These are phyloP conservation scores for Silene vulgaris DNA, from an alignment of 179 eudicot species.

Conservation along the genomic window DNA sequence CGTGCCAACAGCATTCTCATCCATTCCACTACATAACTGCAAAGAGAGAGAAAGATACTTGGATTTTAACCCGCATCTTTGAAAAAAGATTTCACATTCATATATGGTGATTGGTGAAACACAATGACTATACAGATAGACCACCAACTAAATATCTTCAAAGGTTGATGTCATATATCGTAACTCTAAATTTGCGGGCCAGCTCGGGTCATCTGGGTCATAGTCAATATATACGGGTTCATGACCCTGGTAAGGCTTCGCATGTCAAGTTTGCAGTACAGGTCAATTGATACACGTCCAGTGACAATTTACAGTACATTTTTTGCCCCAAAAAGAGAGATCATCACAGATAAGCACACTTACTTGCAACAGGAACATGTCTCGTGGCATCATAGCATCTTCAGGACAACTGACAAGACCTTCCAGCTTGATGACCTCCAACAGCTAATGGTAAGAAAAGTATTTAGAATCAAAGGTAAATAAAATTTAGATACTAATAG, in stretches of 20 bases:
- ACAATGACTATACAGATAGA: neutral
- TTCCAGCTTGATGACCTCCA: slow-evolving; percentile 88
- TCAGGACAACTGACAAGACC: slow-evolving; percentile 61
- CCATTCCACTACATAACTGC: slow-evolving; percentile 87
- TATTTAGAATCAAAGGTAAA: neutral
- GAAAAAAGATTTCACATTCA: neutral
- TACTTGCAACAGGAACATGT: slow-evolving; percentile 81
- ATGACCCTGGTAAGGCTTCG: too few species aligned
- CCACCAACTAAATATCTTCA: too few species aligned
- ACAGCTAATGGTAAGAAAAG: slow-evolving; percentile 33
- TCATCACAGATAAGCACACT: slow-evolving; percentile 16
- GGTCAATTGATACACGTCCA: too few species aligned
- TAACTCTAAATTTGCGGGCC: too few species aligned
- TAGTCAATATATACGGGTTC: too few species aligned
- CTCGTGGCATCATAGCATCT: slow-evolving; percentile 77
- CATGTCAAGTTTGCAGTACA: too few species aligned
- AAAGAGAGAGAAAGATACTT: neutral
- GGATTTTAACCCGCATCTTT: neutral
- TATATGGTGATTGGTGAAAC: slow-evolving; percentile 3
- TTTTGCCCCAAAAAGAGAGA: neutral
- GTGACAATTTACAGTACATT: neutral
- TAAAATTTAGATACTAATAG: neutral
- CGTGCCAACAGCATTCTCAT: slow-evolving; percentile 81
- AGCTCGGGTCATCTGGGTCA: too few species aligned
- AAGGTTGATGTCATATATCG: too few species aligned